Evolutionary conservation across 768 basidiomycete species (phyloP), one percentile per base, ranked within the genome.

Genomic region (Rhizopogon vinicolor): DNA sequence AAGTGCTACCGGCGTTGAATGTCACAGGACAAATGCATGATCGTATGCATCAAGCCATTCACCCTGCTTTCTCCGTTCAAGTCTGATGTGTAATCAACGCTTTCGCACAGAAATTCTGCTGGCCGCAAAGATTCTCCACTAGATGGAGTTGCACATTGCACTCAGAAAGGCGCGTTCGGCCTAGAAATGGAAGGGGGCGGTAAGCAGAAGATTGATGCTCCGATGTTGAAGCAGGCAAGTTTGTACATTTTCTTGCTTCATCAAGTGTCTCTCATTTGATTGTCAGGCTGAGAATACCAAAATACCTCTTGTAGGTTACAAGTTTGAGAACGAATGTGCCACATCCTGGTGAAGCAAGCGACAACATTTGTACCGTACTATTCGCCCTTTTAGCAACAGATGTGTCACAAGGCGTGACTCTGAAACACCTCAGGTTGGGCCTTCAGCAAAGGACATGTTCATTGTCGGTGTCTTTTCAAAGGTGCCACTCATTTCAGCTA

Each of bases 201-300:
- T 14, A 85, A 83, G 46, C 84, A 87, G 64, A 94, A 94, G 93
- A 87, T 95, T 37, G 93, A 96, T 67, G 89, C 89, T 7, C 93
- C 93, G 0, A 92, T 96, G 87, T 74, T 95, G 42, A 89, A 90
- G 67, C 90, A 91, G 79, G 86, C 82, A 55, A 55, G 70, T 60
- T 29, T 3, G 33, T 59, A 39, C 42, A 53, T 42, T 58, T 28
- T 14, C 41, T 44, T 33, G 13, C 16, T 31, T 31, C 25, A 19
- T 33, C 4, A 25, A 28, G 41, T 46, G 52, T 44, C 14, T n/a
- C n/a, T 45, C 45, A 51, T 54, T 37, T 45, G 42, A 39, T 48
- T 35, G 9, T 3, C 52, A 81, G 80, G 81, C 81, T 5, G 68
- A 81, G 68, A 80, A 78, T 28, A 77, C 73, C 9, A 74, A 74